Percentiles rank a stretch among this genome's conserved stretches.
Evolutionary conservation across 306 rosid genomes (phyloP).

Genomic region (Cicer judaicum): DNA sequence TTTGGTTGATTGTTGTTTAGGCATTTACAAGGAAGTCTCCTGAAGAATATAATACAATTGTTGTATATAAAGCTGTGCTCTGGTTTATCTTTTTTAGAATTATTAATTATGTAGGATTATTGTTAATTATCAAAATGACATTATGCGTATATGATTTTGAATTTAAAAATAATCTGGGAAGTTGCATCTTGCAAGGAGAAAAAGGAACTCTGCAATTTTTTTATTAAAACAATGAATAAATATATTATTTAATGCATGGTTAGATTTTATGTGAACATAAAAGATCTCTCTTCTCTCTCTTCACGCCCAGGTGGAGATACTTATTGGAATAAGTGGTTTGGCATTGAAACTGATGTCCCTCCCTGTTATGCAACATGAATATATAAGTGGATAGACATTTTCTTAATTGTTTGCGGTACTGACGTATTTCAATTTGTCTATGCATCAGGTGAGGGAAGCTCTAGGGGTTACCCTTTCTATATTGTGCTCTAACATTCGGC

Average conservation of each 20-base stretch:
- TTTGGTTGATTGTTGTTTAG: conserved; percentile 34
- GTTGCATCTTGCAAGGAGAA: conserved; percentile 1
- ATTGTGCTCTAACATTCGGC: conserved; percentile 88
- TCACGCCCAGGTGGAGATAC: neutral
- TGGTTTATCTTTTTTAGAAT: conserved; percentile 27
- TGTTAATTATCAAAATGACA: neutral
- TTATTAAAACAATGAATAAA: conserved; percentile 14
- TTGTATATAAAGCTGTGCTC: conserved; percentile 12
- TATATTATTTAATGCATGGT: conserved; percentile 18
- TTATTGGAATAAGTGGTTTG: conserved; percentile 18
- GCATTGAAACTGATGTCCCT: conserved; percentile 7
- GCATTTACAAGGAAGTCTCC: neutral
- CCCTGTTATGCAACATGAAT: conserved; percentile 18
- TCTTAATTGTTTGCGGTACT: conserved; percentile 41
- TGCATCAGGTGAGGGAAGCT: conserved; percentile 89
- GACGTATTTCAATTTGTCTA: conserved; percentile 41
- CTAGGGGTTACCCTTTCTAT: conserved; percentile 88
- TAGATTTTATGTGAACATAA: conserved; percentile 20
- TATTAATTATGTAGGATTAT: neutral
- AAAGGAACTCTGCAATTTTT: conserved; percentile 25
- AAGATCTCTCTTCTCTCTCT: neutral
- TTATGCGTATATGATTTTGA: neutral
- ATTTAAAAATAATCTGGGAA: conserved; percentile 6
- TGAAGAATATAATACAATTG: conserved; percentile 26
- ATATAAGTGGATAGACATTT: conserved; percentile 9